phyloP scores from a whole-genome alignment of 768 basidiomycete species.

The Kwoniella dendrophila region DNA sequence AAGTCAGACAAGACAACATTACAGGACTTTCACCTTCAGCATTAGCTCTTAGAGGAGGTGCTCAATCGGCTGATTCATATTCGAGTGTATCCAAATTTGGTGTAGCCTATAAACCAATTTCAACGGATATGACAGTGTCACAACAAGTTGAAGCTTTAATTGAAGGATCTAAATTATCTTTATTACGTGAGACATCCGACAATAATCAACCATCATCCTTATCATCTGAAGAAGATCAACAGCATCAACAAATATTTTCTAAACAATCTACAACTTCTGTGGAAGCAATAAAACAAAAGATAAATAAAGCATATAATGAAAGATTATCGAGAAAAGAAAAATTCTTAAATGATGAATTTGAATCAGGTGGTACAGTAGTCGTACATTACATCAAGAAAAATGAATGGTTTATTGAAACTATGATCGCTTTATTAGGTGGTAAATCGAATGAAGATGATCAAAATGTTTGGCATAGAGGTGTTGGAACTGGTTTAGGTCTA shows the following conservation, averaged over 20 bases:
- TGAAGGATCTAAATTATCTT: conserved; percentile 85
- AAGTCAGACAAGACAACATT: conserved; percentile 62
- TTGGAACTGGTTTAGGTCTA: conserved; percentile 20
- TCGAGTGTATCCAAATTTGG: conserved; percentile 88
- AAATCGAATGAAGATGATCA: conserved; percentile 21
- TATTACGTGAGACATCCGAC: conserved; percentile 56
- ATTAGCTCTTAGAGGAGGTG: conserved; percentile 48
- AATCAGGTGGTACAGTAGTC: conserved; percentile 81
- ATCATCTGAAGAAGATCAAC: conserved; percentile 18
- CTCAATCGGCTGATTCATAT: conserved; percentile 60
- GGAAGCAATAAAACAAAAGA: conserved; percentile 31
- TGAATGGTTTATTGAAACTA: conserved; percentile 94
- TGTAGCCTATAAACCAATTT: conserved; percentile 70
- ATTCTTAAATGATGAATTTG: conserved; percentile 60
- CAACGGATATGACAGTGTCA: conserved; percentile 65
- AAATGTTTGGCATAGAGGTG: conserved; percentile 30
- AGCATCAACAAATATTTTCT: conserved; percentile 27
- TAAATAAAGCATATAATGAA: conserved; percentile 36
- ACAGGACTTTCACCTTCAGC: conserved; percentile 53
- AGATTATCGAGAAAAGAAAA: conserved; percentile 42
- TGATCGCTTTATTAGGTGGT: conserved; percentile 74
- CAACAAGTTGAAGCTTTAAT: conserved; percentile 88
- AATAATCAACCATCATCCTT: not conserved
- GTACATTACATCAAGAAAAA: conserved; percentile 98
- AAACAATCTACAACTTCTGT: conserved; percentile 1